Evolutionary conservation across 495 filamentous ascomycete species (phyloP).

Genomic region (Penicillium flavigenum): DNA sequence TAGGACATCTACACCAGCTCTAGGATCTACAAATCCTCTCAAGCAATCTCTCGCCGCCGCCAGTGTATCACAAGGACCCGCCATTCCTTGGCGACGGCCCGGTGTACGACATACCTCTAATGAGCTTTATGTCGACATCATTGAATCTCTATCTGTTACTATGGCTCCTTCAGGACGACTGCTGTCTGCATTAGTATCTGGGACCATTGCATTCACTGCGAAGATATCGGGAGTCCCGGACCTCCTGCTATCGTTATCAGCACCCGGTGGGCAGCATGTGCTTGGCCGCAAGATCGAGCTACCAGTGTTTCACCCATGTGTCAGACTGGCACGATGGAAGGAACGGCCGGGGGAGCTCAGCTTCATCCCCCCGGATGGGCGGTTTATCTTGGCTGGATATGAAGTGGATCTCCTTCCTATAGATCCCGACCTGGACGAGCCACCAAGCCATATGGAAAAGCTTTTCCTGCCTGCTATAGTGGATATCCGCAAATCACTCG

Average conservation of each 20-base stretch:
- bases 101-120: conserved; percentile 96
- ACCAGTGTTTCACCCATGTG: conserved; percentile 97
- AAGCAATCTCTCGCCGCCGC: conserved; percentile 47
- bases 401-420: conserved; percentile 87
- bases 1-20: conserved; percentile 46
- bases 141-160: conserved; percentile 84
- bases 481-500: conserved; percentile 78
- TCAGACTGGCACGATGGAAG: conserved; percentile 79
- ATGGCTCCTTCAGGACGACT: conserved; percentile 87
- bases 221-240: conserved; percentile 95
- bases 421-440: conserved; percentile 41
- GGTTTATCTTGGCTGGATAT: conserved; percentile 93
- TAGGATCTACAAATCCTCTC: conserved; percentile 42
- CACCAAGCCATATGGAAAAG: conserved; percentile 55
- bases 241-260: conserved; percentile 73
- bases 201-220: conserved; percentile 90
- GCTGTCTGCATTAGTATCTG: conserved; percentile 81
- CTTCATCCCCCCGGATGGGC: conserved; percentile 92
- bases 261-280: conserved; percentile 71
- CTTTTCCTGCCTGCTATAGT: conserved; percentile 78
- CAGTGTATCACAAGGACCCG: conserved; percentile 45
- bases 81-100: conserved; percentile 83
- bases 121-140: conserved; percentile 93
- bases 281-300: conserved; percentile 73
- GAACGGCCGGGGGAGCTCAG: conserved; percentile 86